Evolutionary conservation across 2,329 filamentous ascomycete species (phyloP).

Genomic region (Fusarium verticillioides): DNA sequence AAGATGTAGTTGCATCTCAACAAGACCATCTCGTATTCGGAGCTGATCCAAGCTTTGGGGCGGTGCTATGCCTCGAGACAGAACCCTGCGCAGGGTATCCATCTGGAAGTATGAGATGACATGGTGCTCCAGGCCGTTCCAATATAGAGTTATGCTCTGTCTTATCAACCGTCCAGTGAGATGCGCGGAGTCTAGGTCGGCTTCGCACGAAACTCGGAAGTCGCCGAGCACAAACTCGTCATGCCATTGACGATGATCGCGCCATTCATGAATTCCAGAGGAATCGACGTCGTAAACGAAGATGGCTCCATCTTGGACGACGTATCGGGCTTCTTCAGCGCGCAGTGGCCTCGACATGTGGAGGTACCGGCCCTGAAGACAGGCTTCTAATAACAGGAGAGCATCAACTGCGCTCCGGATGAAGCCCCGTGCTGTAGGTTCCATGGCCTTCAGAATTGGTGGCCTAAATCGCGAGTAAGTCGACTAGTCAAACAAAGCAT

Average conservation of each 20-base stretch:
- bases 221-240: neutral
- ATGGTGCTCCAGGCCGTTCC: neutral
- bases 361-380: neutral
- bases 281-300: neutral
- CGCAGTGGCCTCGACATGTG: neutral
- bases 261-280: rapidly evolving
- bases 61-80: rapidly evolving
- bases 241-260: neutral
- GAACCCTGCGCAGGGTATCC: neutral
- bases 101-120: neutral
- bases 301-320: neutral
- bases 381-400: neutral
- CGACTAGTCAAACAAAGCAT: neutral
- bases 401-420: neutral
- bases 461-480: neutral
- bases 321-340: neutral
- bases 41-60: neutral
- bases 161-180: neutral
- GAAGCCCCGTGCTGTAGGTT: neutral
- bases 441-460: neutral
- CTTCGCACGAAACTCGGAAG: neutral
- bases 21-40: neutral
- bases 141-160: neutral
- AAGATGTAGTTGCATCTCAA: neutral
- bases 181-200: neutral